Conservation (phyloP, 169 alveolate genomes). For the Sarcocystis neurona region DNA sequence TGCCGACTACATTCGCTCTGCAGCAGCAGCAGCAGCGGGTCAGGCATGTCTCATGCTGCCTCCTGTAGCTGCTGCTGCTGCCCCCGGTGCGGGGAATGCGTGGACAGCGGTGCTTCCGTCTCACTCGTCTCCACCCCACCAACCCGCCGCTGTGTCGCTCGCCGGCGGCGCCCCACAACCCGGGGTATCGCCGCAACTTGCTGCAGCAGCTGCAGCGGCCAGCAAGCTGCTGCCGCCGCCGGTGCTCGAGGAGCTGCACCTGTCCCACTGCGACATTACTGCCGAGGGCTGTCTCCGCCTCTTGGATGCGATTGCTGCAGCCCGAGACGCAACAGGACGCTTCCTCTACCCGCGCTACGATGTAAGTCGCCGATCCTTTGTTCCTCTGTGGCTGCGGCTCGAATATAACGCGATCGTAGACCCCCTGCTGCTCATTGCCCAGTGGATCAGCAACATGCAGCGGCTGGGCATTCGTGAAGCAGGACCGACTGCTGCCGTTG, state of each 20-base stretch:
- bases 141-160: neutral
- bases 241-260: conserved; percentile 45
- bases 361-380: neutral
- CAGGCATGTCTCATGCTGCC: neutral
- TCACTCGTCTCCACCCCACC: neutral
- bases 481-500: neutral
- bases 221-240: conserved; percentile 18
- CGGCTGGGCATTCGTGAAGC: neutral
- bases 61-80: neutral
- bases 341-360: conserved; percentile 45
- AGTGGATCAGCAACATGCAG: neutral
- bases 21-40: conserved; percentile 43
- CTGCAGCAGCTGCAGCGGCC: neutral
- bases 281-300: conserved; percentile 35
- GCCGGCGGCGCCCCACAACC: neutral
- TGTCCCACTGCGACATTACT: conserved; percentile 48
- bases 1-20: conserved; percentile 15
- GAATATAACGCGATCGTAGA: conserved; percentile 45
- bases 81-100: neutral
- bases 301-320: conserved; percentile 55
- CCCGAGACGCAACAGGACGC: conserved; percentile 12
- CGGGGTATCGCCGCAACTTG: neutral
- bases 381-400: conserved; percentile 59
- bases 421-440: conserved; percentile 11
- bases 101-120: neutral